These are phyloP conservation scores for Aspergillus sp. DNA, from an alignment of 2,329 filamentous ascomycete genomes.

Conservation along the genomic window DNA sequence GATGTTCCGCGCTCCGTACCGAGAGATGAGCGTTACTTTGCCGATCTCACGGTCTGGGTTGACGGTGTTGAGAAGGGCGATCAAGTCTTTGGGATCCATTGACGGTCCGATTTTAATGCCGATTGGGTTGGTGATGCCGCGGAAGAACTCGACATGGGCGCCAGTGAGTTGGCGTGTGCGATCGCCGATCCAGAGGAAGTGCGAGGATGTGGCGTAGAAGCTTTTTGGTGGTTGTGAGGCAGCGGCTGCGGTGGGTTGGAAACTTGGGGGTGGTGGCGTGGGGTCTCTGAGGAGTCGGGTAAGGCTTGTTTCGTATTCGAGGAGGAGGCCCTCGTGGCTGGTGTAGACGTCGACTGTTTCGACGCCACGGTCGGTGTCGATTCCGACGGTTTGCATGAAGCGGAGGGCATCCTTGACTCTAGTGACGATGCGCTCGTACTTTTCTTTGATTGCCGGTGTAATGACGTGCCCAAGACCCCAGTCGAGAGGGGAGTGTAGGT, in stretches of 20 bases:
- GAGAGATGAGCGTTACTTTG: constrained; percentile 94
- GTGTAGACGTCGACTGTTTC: constrained; percentile 94
- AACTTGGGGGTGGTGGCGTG: constrained; percentile 14
- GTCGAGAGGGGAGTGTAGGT: constrained; percentile 88
- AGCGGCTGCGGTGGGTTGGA: constrained; percentile 13
- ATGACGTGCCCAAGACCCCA: constrained; percentile 92
- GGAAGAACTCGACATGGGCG: constrained; percentile 96
- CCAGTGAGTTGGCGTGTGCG: constrained; percentile 90
- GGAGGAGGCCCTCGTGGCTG: constrained; percentile 87
- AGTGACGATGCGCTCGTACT: constrained; percentile 80
- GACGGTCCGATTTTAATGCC: constrained; percentile 94
- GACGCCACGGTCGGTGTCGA: constrained; percentile 78
- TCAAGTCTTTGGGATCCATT: constrained; percentile 73
- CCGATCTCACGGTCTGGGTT: constrained; percentile 81
- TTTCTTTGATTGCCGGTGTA: constrained; percentile 76
- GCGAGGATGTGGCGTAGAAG: constrained; percentile 91
- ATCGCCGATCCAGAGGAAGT: constrained; percentile 98
- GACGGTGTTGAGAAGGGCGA: constrained; percentile 76
- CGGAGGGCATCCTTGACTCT: constrained; percentile 88
- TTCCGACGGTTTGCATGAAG: constrained; percentile 92
- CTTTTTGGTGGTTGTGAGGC: constrained; percentile 49
- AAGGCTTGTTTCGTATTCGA: constrained; percentile 90
- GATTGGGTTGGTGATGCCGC: constrained; percentile 92
- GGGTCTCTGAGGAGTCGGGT: constrained; percentile 74
- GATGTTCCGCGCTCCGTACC: constrained; percentile 82